These are phyloP conservation scores for Penicillium odoratum DNA, from an alignment of 495 filamentous ascomycete genomes.

Conservation along the genomic window DNA sequence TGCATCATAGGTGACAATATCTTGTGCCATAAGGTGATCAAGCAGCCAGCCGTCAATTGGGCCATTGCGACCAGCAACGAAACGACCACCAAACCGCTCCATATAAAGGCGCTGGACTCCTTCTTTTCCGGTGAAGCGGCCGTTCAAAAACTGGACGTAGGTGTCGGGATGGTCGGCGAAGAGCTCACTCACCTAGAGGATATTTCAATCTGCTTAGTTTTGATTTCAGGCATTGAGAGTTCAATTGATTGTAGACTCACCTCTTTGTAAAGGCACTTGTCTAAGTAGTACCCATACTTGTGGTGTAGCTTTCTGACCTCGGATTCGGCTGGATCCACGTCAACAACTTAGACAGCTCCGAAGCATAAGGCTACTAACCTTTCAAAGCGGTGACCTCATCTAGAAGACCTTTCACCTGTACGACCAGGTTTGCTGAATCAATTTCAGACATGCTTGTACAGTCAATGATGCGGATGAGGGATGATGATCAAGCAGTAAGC, in stretches of 20 bases:
- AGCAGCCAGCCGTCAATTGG: constrained; percentile 11
- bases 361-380: neutral
- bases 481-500: too few species aligned
- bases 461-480: too few species aligned
- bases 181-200: neutral
- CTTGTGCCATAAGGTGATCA: constrained; percentile 11
- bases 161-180: constrained; percentile 1
- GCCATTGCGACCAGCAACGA: constrained; percentile 9
- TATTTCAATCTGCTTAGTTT: neutral
- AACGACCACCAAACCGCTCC: constrained; percentile 7
- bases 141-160: neutral
- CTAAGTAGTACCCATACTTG: constrained; percentile 1
- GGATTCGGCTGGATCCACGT: neutral
- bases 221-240: neutral
- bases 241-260: neutral
- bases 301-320: neutral
- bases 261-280: constrained; percentile 2
- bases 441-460: too few species aligned
- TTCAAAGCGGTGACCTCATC: neutral
- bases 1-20: constrained; percentile 5
- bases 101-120: constrained; percentile 5
- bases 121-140: constrained; percentile 1
- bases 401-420: neutral
- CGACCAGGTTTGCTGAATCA: too few species aligned
- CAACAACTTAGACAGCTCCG: neutral